Evolutionary conservation across 1,139 yeast species (phyloP).

Genomic region (Meyerozyma sp.): DNA sequence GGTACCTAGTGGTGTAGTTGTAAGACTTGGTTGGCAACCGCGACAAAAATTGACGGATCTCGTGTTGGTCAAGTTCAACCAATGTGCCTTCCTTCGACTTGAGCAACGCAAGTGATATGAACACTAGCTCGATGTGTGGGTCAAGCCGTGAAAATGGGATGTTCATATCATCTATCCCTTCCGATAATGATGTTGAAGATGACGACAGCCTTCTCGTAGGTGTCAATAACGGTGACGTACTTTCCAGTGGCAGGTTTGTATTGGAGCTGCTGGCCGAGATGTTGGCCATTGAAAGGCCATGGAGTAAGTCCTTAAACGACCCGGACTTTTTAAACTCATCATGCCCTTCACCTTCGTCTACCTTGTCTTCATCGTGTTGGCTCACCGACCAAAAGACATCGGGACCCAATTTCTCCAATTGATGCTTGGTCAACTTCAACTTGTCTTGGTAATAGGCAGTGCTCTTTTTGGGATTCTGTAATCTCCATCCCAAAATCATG

Average conservation of each 20-base stretch:
- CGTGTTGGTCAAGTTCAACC: constrained; percentile 85
- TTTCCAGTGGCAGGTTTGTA: neutral
- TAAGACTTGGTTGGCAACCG: constrained; percentile 45
- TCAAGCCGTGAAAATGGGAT: constrained; percentile 67
- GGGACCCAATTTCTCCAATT: constrained; percentile 35
- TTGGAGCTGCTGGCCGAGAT: constrained; percentile 1
- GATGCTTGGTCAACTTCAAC: constrained; percentile 2
- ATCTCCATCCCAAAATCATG: constrained; percentile 73
- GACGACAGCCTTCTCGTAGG: neutral
- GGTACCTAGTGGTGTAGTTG: constrained; percentile 27
- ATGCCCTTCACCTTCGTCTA: neutral
- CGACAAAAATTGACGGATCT: constrained; percentile 72
- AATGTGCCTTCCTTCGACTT: constrained; percentile 75
- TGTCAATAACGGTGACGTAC: neutral
- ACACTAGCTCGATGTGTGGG: constrained; percentile 74
- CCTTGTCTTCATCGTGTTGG: constrained; percentile 4
- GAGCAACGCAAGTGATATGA: constrained; percentile 71
- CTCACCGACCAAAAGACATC: constrained; percentile 39
- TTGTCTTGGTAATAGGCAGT: constrained; percentile 30
- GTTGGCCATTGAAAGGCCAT: constrained; percentile 15
- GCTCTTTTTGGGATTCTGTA: constrained; percentile 31
- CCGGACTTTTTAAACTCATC: constrained; percentile 10
- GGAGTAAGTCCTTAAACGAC: constrained; percentile 30
- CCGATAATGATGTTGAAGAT: constrained; percentile 4
- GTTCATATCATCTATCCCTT: constrained; percentile 5